Evolutionary conservation across 495 filamentous ascomycete genomes (phyloP), one percentile per base, ranked within the genome.

Genomic region (Aspergillus diversus): DNA sequence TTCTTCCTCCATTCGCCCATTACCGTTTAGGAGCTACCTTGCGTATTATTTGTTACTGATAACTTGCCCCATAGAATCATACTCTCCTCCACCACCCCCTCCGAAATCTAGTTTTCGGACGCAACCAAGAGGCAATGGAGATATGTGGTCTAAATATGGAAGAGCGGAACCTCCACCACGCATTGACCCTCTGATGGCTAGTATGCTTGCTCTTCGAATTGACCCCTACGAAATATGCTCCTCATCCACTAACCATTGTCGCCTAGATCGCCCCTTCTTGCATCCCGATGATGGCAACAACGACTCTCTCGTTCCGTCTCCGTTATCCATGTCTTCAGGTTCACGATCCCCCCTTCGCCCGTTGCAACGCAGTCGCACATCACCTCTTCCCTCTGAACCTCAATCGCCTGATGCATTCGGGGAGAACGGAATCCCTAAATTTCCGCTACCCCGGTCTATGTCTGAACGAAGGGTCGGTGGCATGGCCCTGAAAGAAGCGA

Each of bases 391-490:
- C 31, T 56, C 68, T 33, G 67, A 71, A 51, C 82, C 78, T 21
- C 73, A 79, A 16, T 80, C 80, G 0, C 74, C 80, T 3, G 75
- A 77, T 21, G 51, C 75, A 31, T 34, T 46, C 61, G 69, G 86
- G 55, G 88, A 90, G 59, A 81, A 75, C 52, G 80, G 85, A 0
- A 89, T 90, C 63, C 86, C 89, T 8, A 80, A 71, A 60, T 90
- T 88, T 72, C 87, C 80, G 54, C 81, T 77, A 70, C 71, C 73
- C 2, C 78, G 71, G 17, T 75, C 79, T 34, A 74, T 80, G 66
- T 71, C 72, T 7, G 69, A 68, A 15, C 64, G 71, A 48, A 63
- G 55, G 16, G 65, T 74, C 1, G 62, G 66, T n/a, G 68, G 67
- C 16, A 62, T 66, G 15, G 43, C 56, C 3, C 33, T 68, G 3